A percentile compares a stretch with the other conserved stretches of the same genome.
Conservation (phyloP, 495 filamentous ascomycete species). For the Xeromyces bisporus region DNA sequence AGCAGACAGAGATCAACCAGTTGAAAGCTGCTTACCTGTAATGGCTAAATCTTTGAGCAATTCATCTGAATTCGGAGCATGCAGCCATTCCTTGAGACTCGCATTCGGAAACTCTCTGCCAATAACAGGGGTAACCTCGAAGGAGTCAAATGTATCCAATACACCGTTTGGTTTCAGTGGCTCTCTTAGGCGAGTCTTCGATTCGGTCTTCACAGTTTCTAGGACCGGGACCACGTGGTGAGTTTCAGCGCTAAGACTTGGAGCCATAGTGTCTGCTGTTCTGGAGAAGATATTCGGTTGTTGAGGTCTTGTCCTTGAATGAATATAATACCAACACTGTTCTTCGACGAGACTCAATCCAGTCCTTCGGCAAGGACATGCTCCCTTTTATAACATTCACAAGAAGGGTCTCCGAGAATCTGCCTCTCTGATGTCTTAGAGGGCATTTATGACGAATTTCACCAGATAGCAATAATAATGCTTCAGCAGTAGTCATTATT, state of each 20-base stretch:
- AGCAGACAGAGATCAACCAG: no score
- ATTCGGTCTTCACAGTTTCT: conserved; percentile 5
- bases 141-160: conserved; percentile 39
- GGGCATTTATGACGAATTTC: no score
- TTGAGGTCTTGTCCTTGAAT: no score
- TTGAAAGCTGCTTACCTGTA: conserved; percentile 30
- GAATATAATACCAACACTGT: no score
- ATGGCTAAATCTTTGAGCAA: conserved; percentile 49
- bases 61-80: conserved; percentile 47
- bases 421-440: no score
- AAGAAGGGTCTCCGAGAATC: no score
- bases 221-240: conserved; percentile 5
- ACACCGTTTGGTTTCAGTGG: conserved; percentile 36
- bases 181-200: conserved; percentile 6
- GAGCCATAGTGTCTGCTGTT: background rate
- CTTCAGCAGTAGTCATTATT: no score
- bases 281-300: no score
- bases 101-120: conserved; percentile 45
- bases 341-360: no score
- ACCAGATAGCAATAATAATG: no score
- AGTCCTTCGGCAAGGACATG: no score
- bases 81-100: conserved; percentile 41
- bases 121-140: conserved; percentile 52
- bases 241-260: background rate
- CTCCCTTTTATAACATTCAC: no score